Base-by-base conservation (phyloP, 805 yeast species). In the Candida insectalens region DNA sequence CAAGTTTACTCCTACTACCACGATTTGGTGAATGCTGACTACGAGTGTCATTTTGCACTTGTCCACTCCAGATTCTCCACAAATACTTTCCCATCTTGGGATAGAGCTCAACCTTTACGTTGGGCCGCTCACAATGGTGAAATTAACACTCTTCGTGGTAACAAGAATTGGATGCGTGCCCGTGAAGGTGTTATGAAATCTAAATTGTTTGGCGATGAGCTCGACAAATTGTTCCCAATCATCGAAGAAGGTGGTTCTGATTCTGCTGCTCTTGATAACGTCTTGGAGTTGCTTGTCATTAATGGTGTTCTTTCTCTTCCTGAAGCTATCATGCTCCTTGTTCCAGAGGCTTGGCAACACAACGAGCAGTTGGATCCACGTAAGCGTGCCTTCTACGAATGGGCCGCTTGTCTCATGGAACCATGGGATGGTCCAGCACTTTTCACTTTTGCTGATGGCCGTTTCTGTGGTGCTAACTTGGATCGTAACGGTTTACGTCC, bases 361-460 rank as follows among this genome's bases (percentile, higher is more conserved):
- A 92, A 88, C 60, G 59, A 60, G 36, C 59, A 71, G 43, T 87
- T 89, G 82, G 96, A 89, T 57, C 84, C 94, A 36, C 79, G 82
- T 58, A 83, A 88, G 64, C 77, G 72, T 49, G 96, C 97, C 1
- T 89, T 94, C 61, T 89, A 89, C 63, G 96, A 92, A 59, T 89
- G 97, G 97, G 97, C 96, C 31, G 95, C 97, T 9, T 87, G 96
- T 63, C 64, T 89, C 44, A 92, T 92, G 96, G 98, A 89, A 65
- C 97, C 97, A 6, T 89, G 98, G 98, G 98, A 89, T 63, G 98
- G 98, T 44, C 98, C 98, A 14, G 97, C 97, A 23, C 65, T 92
- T 46, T 83, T 89, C 66, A 87, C 95, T 20, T 92, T 89, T 59
- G 89, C 96, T 25, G 97, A 89, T 60, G 96, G 95, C 47, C 74